Evolutionary conservation across 2,329 filamentous ascomycete species (phyloP), one percentile per base, ranked within the genome.

Genomic region (Hymenotorrendiella dingleyae): DNA sequence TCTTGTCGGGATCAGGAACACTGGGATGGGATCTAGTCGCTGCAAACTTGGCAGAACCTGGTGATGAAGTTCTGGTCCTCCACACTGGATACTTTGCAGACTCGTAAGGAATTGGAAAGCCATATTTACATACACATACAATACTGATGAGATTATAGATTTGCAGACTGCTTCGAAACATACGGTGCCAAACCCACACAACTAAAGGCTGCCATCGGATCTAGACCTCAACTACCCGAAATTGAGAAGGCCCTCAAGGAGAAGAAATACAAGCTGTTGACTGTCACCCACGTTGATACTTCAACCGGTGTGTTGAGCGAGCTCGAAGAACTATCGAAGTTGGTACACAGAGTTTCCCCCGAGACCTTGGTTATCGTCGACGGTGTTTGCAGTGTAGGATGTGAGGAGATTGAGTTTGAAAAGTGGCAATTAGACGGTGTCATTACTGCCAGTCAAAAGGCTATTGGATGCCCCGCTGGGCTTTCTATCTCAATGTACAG

Each of bases 21-120:
- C 75, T 98, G 6, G 93, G 93, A 48, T 98, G 93, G 93, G 93
- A 98, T 63, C 71, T 97, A 46, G 89, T 97, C 34, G 84, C 89
- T n/a, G 84, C 89, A 56, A 98, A 97, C 71, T 70, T 98, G 50
- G 76, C 87, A 48, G 91, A 98, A 70, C 76, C 82, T 38, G 90
- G 86, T 47, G 93, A 98, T 61, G 79, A 95, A 46, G 93, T 86
- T 19, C 76, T 98, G 29, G 90, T 98, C 42, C 78, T 98, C 14
- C 90, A 94, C 71, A 94, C 88, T 30, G 93, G 93, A 53, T 98
- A 98, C 76, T 98, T 98, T 62, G 90, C 86, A 54, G 90, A 97
- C 64, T 89, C 84, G 45, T n/a, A n/a, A n/a, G n/a, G n/a, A n/a
- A n/a, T n/a, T n/a, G n/a, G n/a, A n/a, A n/a, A n/a, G n/a, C n/a